Percentiles rank a stretch among this genome's conserved stretches.
phyloP scores from a whole-genome alignment of 495 filamentous ascomycete genomes.

The Annulohypoxylon bovei region DNA sequence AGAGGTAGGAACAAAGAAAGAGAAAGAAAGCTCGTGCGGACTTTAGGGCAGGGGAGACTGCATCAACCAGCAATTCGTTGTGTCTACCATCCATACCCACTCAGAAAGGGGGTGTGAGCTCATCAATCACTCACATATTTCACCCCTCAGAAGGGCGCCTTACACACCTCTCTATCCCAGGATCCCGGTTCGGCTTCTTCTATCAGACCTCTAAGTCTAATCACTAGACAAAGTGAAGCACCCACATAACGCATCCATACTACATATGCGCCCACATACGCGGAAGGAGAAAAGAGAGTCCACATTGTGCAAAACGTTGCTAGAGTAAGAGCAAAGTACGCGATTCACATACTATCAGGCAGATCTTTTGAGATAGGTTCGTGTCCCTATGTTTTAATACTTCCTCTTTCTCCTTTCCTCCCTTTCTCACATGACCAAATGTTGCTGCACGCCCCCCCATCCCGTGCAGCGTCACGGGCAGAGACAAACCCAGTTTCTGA shows the following conservation, averaged over 20 bases:
- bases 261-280: conserved; percentile 17
- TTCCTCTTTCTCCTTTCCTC: conserved; percentile 36
- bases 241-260: conserved; percentile 23
- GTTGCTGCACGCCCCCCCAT: conserved; percentile 45
- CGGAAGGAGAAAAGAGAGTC: conserved; percentile 21
- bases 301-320: conserved; percentile 10
- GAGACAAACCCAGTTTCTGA: conserved; percentile 48
- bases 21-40: conserved; percentile 34
- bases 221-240: conserved; percentile 23
- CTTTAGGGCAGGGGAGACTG: conserved; percentile 29
- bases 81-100: conserved; percentile 27
- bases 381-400: conserved; percentile 48
- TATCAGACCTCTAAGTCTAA: conserved; percentile 18
- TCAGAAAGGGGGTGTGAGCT: conserved; percentile 43
- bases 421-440: conserved; percentile 48
- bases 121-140: conserved; percentile 36
- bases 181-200: conserved; percentile 28
- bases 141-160: conserved; percentile 31
- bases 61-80: conserved; percentile 37
- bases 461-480: conserved; percentile 36
- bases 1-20: conserved; percentile 38
- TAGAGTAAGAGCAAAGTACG: conserved; percentile 19
- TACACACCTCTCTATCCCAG: conserved; percentile 34
- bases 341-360: conserved; percentile 18
- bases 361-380: conserved; percentile 51